These are phyloP conservation scores for Fomitopsis betulina DNA, from an alignment of 1,284 basidiomycete species.

Conservation along the genomic window DNA sequence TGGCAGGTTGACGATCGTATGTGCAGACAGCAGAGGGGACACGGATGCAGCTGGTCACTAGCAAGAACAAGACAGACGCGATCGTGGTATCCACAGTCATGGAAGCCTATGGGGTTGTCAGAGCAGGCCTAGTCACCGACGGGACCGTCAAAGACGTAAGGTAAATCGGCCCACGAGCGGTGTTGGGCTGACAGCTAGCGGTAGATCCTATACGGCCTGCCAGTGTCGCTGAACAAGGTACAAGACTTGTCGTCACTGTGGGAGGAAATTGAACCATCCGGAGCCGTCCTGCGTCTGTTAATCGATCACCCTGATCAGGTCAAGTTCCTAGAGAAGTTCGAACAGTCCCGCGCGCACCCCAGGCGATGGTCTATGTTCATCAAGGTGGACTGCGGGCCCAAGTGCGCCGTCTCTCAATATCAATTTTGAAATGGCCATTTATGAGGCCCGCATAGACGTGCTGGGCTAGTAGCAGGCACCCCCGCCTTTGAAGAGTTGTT, in stretches of 20 bases:
- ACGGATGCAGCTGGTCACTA: slow-evolving; percentile 59
- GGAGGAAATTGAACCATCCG: slow-evolving; percentile 46
- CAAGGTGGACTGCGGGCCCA: slow-evolving; percentile 76
- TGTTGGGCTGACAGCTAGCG: slow-evolving; percentile 1
- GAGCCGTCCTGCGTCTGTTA: slow-evolving; percentile 60
- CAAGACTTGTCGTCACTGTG: slow-evolving; percentile 62
- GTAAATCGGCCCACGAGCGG: slow-evolving; percentile 3
- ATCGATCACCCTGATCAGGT: slow-evolving; percentile 78
- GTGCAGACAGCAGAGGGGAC: slow-evolving; percentile 70
- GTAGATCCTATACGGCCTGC: slow-evolving; percentile 79
- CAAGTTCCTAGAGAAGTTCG: slow-evolving; percentile 55
- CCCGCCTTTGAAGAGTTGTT: slow-evolving; percentile 55
- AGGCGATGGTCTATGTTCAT: slow-evolving; percentile 73
- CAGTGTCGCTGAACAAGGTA: slow-evolving; percentile 67
- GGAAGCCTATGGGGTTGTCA: slow-evolving; percentile 75
- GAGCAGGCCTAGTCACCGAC: slow-evolving; percentile 65
- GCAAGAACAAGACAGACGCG: slow-evolving; percentile 47
- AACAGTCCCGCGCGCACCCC: slow-evolving; percentile 33
- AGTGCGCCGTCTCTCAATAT: slow-evolving; percentile 41
- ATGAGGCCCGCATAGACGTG: slow-evolving; percentile 50
- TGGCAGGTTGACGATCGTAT: background rate
- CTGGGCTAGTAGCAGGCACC: slow-evolving; percentile 64
- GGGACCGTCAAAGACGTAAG: slow-evolving; percentile 72
- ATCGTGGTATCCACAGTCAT: slow-evolving; percentile 77
- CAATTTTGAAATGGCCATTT: slow-evolving; percentile 1